phyloP scores from a whole-genome alignment of 2,329 filamentous ascomycete genomes.

The Zarea fungicola region DNA sequence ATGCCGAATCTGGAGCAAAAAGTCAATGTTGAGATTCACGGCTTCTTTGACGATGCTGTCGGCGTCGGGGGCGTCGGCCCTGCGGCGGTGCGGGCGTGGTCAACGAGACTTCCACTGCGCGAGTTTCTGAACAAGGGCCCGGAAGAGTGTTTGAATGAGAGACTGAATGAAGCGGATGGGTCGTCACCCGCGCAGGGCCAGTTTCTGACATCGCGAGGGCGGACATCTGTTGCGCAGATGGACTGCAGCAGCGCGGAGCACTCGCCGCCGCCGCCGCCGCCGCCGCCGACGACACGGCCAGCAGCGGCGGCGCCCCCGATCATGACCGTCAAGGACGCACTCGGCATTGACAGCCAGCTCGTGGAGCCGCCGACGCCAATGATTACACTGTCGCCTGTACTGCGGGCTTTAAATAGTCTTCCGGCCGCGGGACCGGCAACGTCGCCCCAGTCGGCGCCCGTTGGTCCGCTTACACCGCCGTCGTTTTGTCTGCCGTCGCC shows the following conservation, averaged over 20 bases:
- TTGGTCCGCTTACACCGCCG: conserved; percentile 19
- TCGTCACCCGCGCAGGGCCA: conserved; percentile 26
- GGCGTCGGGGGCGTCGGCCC: conserved; percentile 20
- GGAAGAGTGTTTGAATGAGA: conserved; percentile 47
- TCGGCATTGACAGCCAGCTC: conserved; percentile 28
- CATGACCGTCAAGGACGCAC: conserved; percentile 24
- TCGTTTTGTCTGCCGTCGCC: conserved; percentile 23
- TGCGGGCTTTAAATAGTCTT: conserved; percentile 24
- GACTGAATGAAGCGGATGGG: conserved; percentile 38
- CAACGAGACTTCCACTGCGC: conserved; percentile 43
- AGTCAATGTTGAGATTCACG: conserved; percentile 51
- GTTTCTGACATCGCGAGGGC: conserved; percentile 25
- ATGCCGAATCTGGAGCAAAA: conserved; percentile 40
- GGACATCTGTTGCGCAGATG: conserved; percentile 20
- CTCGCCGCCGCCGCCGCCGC: conserved; percentile 6
- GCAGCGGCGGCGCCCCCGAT: background rate
- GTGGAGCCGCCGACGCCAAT: conserved; percentile 10
- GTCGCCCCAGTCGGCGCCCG: conserved; percentile 23
- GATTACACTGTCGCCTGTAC: conserved; percentile 27
- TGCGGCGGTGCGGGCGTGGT: conserved; percentile 40
- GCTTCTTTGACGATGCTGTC: conserved; percentile 54
- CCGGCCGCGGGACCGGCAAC: background rate
- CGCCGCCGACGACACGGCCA: background rate
- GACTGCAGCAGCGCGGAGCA: conserved; percentile 2
- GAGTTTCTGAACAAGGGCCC: conserved; percentile 54